Conservation (phyloP, 192 early-diverging fungal genomes). For the Phlyctochytrium bullatum region DNA sequence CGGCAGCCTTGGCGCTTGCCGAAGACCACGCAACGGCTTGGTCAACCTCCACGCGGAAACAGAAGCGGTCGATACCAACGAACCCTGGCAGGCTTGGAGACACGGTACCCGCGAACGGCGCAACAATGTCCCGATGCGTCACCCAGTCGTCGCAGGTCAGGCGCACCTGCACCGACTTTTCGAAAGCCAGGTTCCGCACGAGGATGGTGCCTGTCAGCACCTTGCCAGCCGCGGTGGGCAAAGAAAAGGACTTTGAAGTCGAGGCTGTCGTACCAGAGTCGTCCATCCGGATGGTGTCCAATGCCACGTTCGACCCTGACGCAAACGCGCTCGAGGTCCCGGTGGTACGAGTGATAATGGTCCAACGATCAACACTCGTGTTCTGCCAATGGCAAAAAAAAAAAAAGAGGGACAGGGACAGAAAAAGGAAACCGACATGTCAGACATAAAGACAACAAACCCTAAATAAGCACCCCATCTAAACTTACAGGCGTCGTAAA, state of each 20-base stretch:
- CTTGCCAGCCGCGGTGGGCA: not conserved
- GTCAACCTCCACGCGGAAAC: constrained; percentile 63
- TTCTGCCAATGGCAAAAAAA: no score
- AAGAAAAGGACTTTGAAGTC: no score
- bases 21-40: not conserved
- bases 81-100: constrained; percentile 27
- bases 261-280: no score
- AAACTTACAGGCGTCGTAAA: no score
- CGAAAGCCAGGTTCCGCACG: constrained; percentile 83
- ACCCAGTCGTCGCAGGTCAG: constrained; percentile 84
- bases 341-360: constrained; percentile 9
- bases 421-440: no score
- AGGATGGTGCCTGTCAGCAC: constrained; percentile 56
- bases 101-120: constrained; percentile 60
- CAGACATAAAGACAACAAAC: no score
- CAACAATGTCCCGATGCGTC: constrained; percentile 62
- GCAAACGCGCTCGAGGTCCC: not conserved
- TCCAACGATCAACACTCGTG: no score
- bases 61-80: constrained; percentile 68
- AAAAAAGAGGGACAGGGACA: no score
- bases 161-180: constrained; percentile 76
- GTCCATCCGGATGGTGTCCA: constrained; percentile 18
- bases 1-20: constrained; percentile 20
- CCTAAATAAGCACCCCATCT: no score
- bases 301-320: not conserved